phyloP scores from a whole-genome alignment of 1,284 basidiomycete species.

The Rhodofomes roseus region DNA sequence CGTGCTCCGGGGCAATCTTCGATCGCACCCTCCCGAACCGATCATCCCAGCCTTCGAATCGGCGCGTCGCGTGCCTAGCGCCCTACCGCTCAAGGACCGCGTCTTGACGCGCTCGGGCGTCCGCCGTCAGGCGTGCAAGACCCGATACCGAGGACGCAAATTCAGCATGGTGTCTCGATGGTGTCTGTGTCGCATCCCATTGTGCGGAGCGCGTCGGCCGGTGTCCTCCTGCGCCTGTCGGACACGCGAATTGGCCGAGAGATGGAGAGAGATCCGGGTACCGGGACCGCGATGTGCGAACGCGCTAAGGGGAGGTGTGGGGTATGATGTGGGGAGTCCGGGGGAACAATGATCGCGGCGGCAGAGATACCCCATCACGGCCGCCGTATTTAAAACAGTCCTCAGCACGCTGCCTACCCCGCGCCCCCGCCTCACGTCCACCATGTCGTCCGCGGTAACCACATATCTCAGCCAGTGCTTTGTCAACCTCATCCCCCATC shows the following conservation, averaged over 20 bases:
- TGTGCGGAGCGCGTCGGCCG: background rate
- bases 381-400: background rate
- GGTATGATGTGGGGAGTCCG: constrained; percentile 1
- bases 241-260: background rate
- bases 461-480: constrained; percentile 27
- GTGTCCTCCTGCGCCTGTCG: background rate
- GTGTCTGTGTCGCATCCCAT: too few relatives aligned
- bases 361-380: background rate
- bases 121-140: too few relatives aligned
- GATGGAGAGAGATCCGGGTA: background rate
- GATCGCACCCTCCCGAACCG: background rate
- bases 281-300: background rate
- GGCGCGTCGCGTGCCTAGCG: background rate
- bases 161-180: too few relatives aligned
- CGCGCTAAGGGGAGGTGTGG: background rate
- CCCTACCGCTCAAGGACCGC: background rate
- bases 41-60: background rate
- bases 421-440: constrained; percentile 7
- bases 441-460: constrained; percentile 23
- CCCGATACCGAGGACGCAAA: too few relatives aligned
- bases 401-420: background rate
- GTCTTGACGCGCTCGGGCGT: too few relatives aligned
- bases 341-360: background rate
- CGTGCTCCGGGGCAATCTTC: background rate
- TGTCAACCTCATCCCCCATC: constrained; percentile 24